Base-by-base conservation (phyloP, 2,329 filamentous ascomycete species). In the Pseudogymnoascus destructans region DNA sequence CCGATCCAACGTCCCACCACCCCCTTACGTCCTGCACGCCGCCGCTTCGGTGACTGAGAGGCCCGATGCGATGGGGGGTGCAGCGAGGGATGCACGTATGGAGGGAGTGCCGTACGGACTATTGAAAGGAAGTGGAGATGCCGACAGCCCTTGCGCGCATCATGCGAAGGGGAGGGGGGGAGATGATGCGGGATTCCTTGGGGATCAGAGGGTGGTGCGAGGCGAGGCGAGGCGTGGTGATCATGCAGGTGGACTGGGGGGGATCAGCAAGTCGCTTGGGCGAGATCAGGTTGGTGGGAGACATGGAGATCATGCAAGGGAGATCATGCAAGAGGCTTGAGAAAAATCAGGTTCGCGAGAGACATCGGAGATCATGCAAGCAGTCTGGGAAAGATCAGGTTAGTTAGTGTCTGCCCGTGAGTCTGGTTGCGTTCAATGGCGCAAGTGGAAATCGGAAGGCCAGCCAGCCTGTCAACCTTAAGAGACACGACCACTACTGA, bases 1-100 rank as follows among this genome's bases (percentile, higher is more conserved):
- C 21, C 42, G 42, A 52, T 52, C 42, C 42, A 52, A 52, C 42
- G 42, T 52, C 42, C 42, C 42, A 52, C 42, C 23, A 30, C 21
- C 21, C n/a, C 23, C 42, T 30, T 52, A 11, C 42, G 8, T 30
- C 9, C 42, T 30, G 42, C 42, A 52, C 25, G 23, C 9, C 42
- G 23, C 42, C 25, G 42, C 23, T 6, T 52, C 42, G 23, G 42
- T 9, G 42, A 52, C 8, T 4, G 42, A 4, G 42, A 30, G 42
- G n/a, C 42, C 42, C n/a, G 13, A 52, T 30, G 23, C 23, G 42
- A 52, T 30, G n/a, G 8, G 2, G 4, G 9, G 4, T 30, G 23
- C 23, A 30, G 42, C 23, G 25, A 9, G 8, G 5, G 5, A 30
- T 52, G 42, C 23, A 30, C 8, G 42, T 27, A 13, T 49, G 13